Evolutionary conservation across 2,329 filamentous ascomycete genomes (phyloP).

Genomic region (Aspergillus unguis): DNA sequence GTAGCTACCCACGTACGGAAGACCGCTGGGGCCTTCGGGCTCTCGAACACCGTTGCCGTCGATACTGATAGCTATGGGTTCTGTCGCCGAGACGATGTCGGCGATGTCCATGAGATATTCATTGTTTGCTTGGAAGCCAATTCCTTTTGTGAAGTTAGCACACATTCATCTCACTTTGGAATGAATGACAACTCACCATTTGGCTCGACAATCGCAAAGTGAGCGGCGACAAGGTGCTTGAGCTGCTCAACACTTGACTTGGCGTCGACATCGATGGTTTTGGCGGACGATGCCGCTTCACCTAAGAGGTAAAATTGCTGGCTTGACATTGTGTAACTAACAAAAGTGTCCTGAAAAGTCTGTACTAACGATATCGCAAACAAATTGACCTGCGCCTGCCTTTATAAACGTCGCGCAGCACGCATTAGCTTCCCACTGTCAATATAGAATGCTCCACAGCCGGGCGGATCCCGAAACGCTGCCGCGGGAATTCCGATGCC

Average conservation of each 20-base stretch:
- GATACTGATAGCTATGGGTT: slow-evolving; percentile 25
- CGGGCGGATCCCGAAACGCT: too few species aligned
- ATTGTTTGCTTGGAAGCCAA: slow-evolving; percentile 20
- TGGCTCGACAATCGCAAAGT: slow-evolving; percentile 32
- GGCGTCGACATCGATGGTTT: slow-evolving; percentile 21
- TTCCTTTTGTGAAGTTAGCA: too few species aligned
- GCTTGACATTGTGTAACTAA: neutral
- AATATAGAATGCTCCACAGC: too few species aligned
- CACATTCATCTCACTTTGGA: too few species aligned
- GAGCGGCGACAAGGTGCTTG: slow-evolving; percentile 23
- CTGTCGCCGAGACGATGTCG: slow-evolving; percentile 13
- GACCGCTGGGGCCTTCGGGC: slow-evolving; percentile 19
- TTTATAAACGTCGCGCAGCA: too few species aligned
- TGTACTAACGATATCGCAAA: too few species aligned
- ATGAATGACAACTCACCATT: slow-evolving; percentile 18
- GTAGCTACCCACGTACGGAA: slow-evolving; percentile 50
- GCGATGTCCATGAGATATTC: slow-evolving; percentile 14
- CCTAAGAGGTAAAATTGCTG: slow-evolving; percentile 19
- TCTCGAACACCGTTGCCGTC: slow-evolving; percentile 30
- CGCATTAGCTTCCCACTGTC: too few species aligned
- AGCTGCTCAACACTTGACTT: slow-evolving; percentile 19
- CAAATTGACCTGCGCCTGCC: neutral
- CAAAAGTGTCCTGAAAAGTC: too few species aligned
- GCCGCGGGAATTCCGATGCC: neutral
- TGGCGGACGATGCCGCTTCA: slow-evolving; percentile 19